Evolutionary conservation across 2,329 filamentous ascomycete genomes (phyloP).

Genomic region (Chaetothyriales sp.): DNA sequence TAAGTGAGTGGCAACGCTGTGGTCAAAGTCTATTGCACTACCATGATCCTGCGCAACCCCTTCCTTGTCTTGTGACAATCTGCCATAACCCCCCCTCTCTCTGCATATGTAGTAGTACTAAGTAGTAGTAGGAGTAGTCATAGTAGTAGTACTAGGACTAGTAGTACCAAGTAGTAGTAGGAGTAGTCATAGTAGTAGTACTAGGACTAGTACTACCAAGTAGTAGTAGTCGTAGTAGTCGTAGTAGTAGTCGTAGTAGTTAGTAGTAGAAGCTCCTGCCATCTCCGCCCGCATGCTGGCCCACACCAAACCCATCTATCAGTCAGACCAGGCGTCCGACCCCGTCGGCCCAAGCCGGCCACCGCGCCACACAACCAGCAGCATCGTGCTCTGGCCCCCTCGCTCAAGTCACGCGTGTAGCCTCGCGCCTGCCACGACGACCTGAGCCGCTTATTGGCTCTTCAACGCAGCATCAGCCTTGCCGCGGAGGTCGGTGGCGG

Average conservation of each 20-base stretch:
- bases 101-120: not conserved
- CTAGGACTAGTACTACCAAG: too few relatives aligned
- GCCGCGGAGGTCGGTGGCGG: conserved; percentile 74
- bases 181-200: too few relatives aligned
- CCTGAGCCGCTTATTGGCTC: conserved; percentile 38
- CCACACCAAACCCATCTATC: not conserved
- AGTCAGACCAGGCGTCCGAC: not conserved
- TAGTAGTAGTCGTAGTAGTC: too few relatives aligned
- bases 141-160: too few relatives aligned
- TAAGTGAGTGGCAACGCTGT: not conserved
- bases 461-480: conserved; percentile 61
- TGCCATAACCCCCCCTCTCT: not conserved
- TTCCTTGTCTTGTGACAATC: not conserved
- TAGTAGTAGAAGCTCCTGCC: not conserved
- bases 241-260: too few relatives aligned
- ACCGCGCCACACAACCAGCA: not conserved
- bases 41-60: not conserved
- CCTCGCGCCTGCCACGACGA: not conserved
- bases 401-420: not conserved
- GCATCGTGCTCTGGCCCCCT: not conserved
- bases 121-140: too few relatives aligned
- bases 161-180: too few relatives aligned
- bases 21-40: not conserved
- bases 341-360: not conserved
- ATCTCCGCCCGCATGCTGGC: not conserved